Percentiles rank a stretch among this genome's conserved stretches.
Conservation (phyloP, 2,329 filamentous ascomycete species). For the Aspergillus piperis region DNA sequence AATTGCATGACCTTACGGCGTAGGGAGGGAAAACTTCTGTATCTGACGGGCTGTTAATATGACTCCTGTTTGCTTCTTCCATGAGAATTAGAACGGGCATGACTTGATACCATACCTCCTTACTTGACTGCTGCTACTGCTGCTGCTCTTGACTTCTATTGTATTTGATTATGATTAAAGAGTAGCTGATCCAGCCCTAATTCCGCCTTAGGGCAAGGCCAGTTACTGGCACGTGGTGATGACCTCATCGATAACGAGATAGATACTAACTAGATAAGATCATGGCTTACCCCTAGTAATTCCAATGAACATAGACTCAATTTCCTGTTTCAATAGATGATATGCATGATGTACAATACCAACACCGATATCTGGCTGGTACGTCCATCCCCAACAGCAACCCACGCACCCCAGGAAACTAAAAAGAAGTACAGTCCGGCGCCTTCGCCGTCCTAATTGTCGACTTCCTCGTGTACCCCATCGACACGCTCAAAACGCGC, state of each 20-base stretch:
- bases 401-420: too few species aligned
- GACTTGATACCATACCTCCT: conserved; percentile 10
- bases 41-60: conserved; percentile 40
- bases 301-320: not conserved
- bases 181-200: not conserved
- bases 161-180: too few species aligned
- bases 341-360: conserved; percentile 33
- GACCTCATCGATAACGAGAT: conserved; percentile 8
- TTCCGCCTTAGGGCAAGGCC: not conserved
- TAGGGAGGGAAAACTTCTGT: conserved; percentile 45
- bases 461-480: conserved; percentile 80
- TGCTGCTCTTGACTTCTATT: not conserved
- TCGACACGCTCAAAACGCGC: conserved; percentile 88
- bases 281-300: too few species aligned
- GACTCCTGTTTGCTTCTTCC: conserved; percentile 38
- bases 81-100: conserved; percentile 31
- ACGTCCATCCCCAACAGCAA: too few species aligned
- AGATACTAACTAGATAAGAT: too few species aligned
- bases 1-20: conserved; percentile 47
- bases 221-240: not conserved
- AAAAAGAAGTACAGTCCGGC: conserved; percentile 58
- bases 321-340: not conserved
- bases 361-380: conserved; percentile 61
- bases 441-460: conserved; percentile 83
- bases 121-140: not conserved